phyloP scores from a whole-genome alignment of 2,329 filamentous ascomycete genomes.

The Phialemoniopsis sp. region DNA sequence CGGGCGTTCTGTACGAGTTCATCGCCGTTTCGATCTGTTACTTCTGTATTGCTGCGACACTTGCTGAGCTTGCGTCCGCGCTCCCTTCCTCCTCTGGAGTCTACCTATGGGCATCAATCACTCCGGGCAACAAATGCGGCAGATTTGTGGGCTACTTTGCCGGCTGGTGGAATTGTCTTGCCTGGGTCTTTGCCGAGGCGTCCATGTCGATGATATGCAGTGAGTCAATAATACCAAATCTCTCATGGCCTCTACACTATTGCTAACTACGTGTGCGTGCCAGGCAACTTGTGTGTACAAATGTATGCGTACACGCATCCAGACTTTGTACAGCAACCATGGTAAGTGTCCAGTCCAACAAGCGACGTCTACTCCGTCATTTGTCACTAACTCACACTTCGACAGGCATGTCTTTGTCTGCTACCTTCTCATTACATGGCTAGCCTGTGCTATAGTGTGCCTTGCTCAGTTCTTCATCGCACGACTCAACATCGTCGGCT shows the following conservation, averaged over 20 bases:
- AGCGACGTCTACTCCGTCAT: no score
- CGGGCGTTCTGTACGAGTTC: constrained; percentile 61
- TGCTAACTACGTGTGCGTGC: no score
- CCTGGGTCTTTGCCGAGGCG: constrained; percentile 32
- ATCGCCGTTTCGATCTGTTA: constrained; percentile 45
- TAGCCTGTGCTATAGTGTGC: no score
- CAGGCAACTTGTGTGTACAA: constrained; percentile 33
- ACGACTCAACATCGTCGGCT: neutral
- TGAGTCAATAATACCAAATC: constrained; percentile 35
- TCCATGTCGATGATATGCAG: constrained; percentile 34
- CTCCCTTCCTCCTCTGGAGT: constrained; percentile 59
- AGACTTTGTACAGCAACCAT: constrained; percentile 27
- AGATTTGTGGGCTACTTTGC: constrained; percentile 42
- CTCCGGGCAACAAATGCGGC: constrained; percentile 46
- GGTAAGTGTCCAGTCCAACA: no score
- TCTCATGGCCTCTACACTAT: constrained; percentile 38
- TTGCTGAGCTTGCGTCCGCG: constrained; percentile 57
- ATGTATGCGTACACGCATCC: constrained; percentile 37
- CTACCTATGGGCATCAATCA: constrained; percentile 59
- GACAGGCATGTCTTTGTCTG: no score
- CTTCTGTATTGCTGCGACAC: constrained; percentile 52
- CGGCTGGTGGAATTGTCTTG: constrained; percentile 41
- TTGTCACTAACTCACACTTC: no score
- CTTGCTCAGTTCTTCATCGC: neutral
- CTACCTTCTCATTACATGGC: no score